Conservation (phyloP, 257 asterid genomes). For the Anisodus acutangulus region DNA sequence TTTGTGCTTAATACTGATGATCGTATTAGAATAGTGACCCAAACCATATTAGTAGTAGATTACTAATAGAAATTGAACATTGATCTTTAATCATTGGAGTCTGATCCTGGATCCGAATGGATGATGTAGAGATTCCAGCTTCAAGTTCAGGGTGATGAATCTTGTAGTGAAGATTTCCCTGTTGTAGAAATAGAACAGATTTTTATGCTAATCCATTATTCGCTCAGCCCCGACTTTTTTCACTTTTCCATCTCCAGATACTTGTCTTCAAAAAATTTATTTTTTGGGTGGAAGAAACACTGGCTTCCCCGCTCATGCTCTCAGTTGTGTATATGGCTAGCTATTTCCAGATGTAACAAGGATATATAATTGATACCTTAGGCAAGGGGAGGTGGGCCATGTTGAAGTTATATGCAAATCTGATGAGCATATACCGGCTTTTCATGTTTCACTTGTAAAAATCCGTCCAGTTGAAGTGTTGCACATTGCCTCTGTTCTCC, state of each 20-base stretch:
- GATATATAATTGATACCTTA: neutral
- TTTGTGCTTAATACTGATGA: too few relatives aligned
- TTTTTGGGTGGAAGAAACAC: neutral
- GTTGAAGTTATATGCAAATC: neutral
- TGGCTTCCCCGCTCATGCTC: neutral
- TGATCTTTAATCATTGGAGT: too few relatives aligned
- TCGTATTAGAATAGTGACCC: too few relatives aligned
- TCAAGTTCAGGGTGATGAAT: neutral
- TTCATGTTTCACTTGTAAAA: neutral
- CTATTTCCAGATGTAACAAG: neutral
- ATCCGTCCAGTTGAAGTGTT: too few relatives aligned
- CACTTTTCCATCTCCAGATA: neutral
- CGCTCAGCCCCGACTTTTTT: neutral
- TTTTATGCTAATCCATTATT: neutral
- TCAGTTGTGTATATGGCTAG: neutral
- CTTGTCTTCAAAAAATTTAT: too few relatives aligned
- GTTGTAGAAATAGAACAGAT: neutral
- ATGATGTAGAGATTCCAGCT: too few relatives aligned
- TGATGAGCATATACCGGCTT: neutral
- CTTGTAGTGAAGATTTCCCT: neutral
- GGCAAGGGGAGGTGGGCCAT: neutral
- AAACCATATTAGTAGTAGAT: too few relatives aligned
- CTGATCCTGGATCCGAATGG: too few relatives aligned
- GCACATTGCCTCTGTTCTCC: too few relatives aligned
- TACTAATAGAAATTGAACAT: too few relatives aligned